Percentiles rank a stretch among this genome's conserved stretches.
These are phyloP conservation scores for Exophiala viscosa DNA, from an alignment of 2,329 filamentous ascomycete genomes.

Conservation along the genomic window DNA sequence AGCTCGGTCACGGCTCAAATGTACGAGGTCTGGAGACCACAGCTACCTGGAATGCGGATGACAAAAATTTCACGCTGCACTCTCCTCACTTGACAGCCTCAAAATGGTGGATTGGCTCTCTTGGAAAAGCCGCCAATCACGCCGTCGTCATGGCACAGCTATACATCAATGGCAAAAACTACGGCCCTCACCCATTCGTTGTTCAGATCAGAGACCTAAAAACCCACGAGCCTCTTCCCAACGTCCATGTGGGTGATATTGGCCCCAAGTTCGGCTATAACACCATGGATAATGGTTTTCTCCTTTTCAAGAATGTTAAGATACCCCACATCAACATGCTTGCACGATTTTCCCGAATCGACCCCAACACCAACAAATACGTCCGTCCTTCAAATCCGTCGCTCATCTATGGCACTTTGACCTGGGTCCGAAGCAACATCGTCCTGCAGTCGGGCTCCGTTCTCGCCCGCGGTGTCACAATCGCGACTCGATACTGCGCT, in stretches of 20 bases:
- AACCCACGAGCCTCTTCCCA: conserved; percentile 65
- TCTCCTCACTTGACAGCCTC: conserved; percentile 70
- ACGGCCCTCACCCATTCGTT: conserved; percentile 74
- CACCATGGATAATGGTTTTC: conserved; percentile 78
- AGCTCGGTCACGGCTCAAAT: conserved; percentile 74
- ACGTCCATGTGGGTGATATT: conserved; percentile 73
- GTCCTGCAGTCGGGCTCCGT: conserved; percentile 69
- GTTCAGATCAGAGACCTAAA: conserved; percentile 69
- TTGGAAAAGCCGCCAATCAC: conserved; percentile 71
- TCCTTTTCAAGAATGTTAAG: conserved; percentile 73
- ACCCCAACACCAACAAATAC: conserved; percentile 66
- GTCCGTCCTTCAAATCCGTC: conserved; percentile 62
- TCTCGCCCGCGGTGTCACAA: conserved; percentile 71
- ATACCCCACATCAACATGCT: conserved; percentile 72
- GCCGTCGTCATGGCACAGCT: conserved; percentile 78
- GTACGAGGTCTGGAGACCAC: conserved; percentile 69
- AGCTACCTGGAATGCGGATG: conserved; percentile 67
- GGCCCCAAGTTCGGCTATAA: conserved; percentile 77
- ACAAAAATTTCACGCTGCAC: conserved; percentile 72
- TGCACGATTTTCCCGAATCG: conserved; percentile 65
- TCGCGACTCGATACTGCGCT: conserved; percentile 69
- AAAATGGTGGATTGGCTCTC: conserved; percentile 82
- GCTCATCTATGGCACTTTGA: conserved; percentile 71
- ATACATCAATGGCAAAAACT: conserved; percentile 62
- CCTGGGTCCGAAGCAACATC: conserved; percentile 69